Evolutionary conservation across 1,284 basidiomycete genomes (phyloP), one percentile per base, ranked within the genome.

Genomic region (Ceratobasidium sp.): DNA sequence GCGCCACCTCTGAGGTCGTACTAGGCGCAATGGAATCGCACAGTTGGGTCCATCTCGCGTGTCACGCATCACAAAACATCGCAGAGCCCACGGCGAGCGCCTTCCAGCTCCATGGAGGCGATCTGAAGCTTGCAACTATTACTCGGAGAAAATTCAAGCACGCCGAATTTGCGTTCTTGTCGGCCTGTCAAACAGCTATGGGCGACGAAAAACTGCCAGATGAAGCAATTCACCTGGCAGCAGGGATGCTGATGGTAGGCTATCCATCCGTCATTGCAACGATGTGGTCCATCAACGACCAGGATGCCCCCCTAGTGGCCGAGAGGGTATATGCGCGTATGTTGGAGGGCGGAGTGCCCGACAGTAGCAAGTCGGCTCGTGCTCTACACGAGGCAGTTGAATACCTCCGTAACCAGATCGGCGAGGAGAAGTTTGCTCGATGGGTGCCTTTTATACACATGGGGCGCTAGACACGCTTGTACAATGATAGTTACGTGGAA

Each of bases 1-100:
- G 22, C 13, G 37, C 39, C 1, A 66, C 24, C 16, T n/a, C 39
- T 1, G 64, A 29, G 13, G 64, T 22, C 24, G 64, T 68, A 34
- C 14, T 68, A 3, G 8, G 11, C 56, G 46, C 43, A n/a, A 29
- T 68, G 46, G 53, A 68, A 31, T 11, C 29, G n/a, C 13, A 24
- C 19, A 22, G 14, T 16, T 68, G 64, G 64, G 49, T 29, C 2
- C 64, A 68, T n/a, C 51, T 68, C 13, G 39, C 64, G 5, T 68
- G 46, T 19, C 64, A 68, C 27, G 64, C 43, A 27, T 49, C 39
- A 8, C 64, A 68, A 31, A 5, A 68, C 22, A 8, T 49, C 14
- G 2, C 43, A 29, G 46, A 68, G 16, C 64, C 64, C n/a, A 24
- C 31, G 19, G 37, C 46, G 19, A 49, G 43, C 24, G 34, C 34